Evolutionary conservation across 805 yeast genomes (phyloP).

Genomic region (Saturnispora zaruensis): DNA sequence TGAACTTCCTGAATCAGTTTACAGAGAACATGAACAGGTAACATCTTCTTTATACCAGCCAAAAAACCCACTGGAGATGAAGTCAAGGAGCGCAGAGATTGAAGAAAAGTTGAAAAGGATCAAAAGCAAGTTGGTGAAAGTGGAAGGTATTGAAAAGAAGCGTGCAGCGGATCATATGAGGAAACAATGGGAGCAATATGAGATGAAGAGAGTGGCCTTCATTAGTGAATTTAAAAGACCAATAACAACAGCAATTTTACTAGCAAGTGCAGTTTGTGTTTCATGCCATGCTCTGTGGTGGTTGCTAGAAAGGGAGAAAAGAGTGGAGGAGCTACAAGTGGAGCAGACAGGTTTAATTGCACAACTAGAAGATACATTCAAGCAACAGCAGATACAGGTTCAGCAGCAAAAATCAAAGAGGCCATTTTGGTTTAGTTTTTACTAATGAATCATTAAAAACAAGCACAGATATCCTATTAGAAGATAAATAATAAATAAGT

Average conservation of each 20-base stretch:
- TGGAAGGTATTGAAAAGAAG: not conserved
- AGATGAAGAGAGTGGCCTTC: conserved; percentile 4
- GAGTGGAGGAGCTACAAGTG: not conserved
- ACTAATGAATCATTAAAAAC: not conserved
- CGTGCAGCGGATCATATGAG: conserved; percentile 2
- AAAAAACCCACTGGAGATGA: conserved; percentile 8
- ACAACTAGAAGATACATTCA: not conserved
- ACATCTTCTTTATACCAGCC: conserved; percentile 4
- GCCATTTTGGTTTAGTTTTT: not conserved
- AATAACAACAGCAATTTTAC: conserved; percentile 2
- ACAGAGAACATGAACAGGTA: conserved; percentile 1
- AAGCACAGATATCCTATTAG: not conserved
- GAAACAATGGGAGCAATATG: conserved; percentile 7
- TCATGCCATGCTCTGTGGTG: conserved; percentile 6
- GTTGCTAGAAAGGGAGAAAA: conserved; percentile 5
- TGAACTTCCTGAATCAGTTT: not conserved
- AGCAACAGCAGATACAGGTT: not conserved
- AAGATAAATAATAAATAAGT: not conserved
- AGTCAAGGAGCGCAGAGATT: not conserved
- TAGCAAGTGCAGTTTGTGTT: conserved; percentile 6
- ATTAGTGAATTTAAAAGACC: conserved; percentile 6
- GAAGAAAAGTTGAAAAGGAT: not conserved
- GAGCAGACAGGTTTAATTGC: not conserved
- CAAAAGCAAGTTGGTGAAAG: conserved; percentile 1
- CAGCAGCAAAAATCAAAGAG: not conserved